Conservation (phyloP, 2,329 filamentous ascomycete genomes). For the Aspergillus udagawae region DNA sequence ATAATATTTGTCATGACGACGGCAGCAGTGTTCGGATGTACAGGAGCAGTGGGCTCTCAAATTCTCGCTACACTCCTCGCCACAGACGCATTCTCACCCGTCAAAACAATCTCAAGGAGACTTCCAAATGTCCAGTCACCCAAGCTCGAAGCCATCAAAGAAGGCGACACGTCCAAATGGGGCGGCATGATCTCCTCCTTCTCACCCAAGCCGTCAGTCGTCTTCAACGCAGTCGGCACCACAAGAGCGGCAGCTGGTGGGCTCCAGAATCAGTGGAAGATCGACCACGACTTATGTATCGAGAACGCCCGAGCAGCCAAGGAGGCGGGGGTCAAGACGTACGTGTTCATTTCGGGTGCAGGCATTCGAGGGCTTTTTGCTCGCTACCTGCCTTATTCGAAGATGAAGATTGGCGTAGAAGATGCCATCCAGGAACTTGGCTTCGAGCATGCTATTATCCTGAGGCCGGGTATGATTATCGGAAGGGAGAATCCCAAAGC, state of each 20-base stretch:
- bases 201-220: conserved; percentile 19
- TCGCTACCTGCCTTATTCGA: conserved; percentile 30
- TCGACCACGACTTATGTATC: conserved; percentile 35
- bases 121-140: conserved; percentile 19
- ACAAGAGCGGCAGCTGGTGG: conserved; percentile 30
- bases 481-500: conserved; percentile 23
- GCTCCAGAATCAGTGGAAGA: conserved; percentile 33
- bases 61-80: conserved; percentile 27
- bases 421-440: conserved; percentile 31
- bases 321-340: conserved; percentile 31
- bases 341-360: conserved; percentile 33
- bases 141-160: conserved; percentile 26
- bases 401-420: conserved; percentile 37
- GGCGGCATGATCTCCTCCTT: conserved; percentile 20
- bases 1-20: conserved; percentile 20
- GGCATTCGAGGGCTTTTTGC: conserved; percentile 28
- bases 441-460: conserved; percentile 35
- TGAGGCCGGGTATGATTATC: conserved; percentile 35
- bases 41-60: conserved; percentile 29
- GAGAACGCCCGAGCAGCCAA: conserved; percentile 35
- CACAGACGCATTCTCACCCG: conserved; percentile 17
- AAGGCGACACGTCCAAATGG: conserved; percentile 31
- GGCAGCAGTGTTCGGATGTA: conserved; percentile 28
- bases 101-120: conserved; percentile 27
- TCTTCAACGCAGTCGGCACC: conserved; percentile 35